phyloP scores from a whole-genome alignment of 2,329 filamentous ascomycete genomes.

The Aureobasidium zeae region DNA sequence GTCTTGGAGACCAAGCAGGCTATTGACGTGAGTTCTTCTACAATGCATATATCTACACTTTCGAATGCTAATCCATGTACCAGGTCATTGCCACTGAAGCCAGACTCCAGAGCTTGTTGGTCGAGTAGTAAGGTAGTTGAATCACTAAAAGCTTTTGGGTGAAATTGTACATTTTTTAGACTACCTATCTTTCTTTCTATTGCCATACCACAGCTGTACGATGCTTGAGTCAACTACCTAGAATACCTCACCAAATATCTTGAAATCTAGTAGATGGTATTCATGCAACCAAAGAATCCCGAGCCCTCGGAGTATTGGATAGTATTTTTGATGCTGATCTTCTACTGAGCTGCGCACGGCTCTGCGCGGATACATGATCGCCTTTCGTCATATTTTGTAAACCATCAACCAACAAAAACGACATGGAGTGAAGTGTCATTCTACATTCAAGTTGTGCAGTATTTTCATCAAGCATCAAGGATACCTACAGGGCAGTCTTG shows the following conservation, averaged over 20 bases:
- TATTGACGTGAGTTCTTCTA: conserved; percentile 65
- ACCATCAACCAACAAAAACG: too few relatives aligned
- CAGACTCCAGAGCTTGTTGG: conserved; percentile 73
- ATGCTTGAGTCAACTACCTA: conserved; percentile 6
- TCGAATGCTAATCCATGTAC: conserved; percentile 18
- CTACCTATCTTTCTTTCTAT: conserved; percentile 2
- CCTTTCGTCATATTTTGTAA: too few relatives aligned
- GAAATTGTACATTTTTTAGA: conserved; percentile 15
- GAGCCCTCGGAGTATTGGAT: too few relatives aligned
- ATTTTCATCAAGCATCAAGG: too few relatives aligned
- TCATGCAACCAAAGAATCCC: too few relatives aligned
- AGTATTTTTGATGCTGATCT: too few relatives aligned
- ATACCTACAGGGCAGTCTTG: too few relatives aligned
- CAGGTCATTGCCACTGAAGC: conserved; percentile 87
- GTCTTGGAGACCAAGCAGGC: conserved; percentile 94
- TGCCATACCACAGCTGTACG: conserved; percentile 11
- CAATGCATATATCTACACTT: neutral
- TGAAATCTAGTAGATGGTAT: too few relatives aligned
- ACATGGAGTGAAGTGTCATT: too few relatives aligned
- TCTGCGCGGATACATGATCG: conserved; percentile 3
- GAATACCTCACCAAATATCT: too few relatives aligned
- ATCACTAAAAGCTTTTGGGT: conserved; percentile 12
- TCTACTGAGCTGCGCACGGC: conserved; percentile 9
- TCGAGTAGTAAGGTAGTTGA: conserved; percentile 63
- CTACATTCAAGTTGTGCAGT: too few relatives aligned